Conservation (phyloP, 371 early-diverging fungal species). For the Mucor irregularis region DNA sequence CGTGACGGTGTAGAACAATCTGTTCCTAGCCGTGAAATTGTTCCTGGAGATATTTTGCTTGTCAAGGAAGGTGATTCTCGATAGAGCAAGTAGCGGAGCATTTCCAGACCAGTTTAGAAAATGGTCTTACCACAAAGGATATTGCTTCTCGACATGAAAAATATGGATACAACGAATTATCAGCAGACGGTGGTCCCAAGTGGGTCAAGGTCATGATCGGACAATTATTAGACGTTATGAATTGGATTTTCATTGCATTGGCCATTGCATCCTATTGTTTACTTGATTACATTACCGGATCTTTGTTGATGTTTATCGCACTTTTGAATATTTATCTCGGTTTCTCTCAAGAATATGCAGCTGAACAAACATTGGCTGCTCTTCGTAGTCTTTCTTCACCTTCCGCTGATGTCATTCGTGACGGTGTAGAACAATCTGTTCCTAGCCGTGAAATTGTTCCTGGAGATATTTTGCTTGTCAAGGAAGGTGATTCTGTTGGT, state of each 20-base stretch:
- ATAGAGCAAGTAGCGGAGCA: conserved; percentile 54
- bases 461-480: conserved; percentile 84
- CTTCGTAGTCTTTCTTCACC: conserved; percentile 80
- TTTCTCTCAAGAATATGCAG: conserved; percentile 87
- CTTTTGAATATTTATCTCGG: conserved; percentile 80
- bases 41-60: conserved; percentile 86
- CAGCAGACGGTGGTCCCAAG: conserved; percentile 58
- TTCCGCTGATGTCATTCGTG: conserved; percentile 75
- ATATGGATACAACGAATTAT: conserved; percentile 78
- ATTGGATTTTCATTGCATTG: conserved; percentile 77
- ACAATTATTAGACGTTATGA: conserved; percentile 85
- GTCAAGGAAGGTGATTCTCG: conserved; percentile 85
- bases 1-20: conserved; percentile 71
- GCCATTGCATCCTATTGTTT: conserved; percentile 56
- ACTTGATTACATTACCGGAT: conserved; percentile 66
- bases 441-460: conserved; percentile 78
- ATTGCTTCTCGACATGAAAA: conserved; percentile 51
- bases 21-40: conserved; percentile 72
- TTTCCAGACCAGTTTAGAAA: conserved; percentile 55
- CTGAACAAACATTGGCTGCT: conserved; percentile 88
- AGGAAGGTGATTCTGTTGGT: conserved; percentile 86
- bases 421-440: conserved; percentile 64
- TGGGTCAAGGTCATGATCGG: conserved; percentile 73
- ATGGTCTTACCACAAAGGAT: conserved; percentile 63
- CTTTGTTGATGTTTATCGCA: conserved; percentile 72